Evolutionary conservation across 2,329 filamentous ascomycete genomes (phyloP).

Genomic region (Fusarium virguliforme): DNA sequence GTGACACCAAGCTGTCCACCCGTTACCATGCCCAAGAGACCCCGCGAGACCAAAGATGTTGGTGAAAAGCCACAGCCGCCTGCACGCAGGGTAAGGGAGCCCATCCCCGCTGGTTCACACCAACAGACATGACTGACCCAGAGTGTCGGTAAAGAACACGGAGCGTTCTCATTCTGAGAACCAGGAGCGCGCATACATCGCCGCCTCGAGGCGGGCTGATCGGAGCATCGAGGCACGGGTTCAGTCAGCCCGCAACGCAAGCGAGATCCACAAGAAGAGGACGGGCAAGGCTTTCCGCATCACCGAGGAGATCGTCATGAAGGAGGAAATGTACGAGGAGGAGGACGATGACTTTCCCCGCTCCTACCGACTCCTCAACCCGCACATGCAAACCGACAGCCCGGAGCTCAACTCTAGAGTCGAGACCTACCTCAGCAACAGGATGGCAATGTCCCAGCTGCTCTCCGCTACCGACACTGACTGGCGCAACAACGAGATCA

Average conservation of each 20-base stretch:
- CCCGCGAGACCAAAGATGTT: conserved; percentile 51
- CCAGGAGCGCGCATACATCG: conserved; percentile 91
- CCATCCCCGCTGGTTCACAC: not conserved
- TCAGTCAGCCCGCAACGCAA: conserved; percentile 88
- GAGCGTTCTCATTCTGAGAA: conserved; percentile 86
- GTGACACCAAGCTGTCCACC: not conserved
- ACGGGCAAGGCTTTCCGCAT: conserved; percentile 88
- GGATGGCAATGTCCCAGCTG: conserved; percentile 62
- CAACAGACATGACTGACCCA: conserved; percentile 15
- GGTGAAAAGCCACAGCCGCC: conserved; percentile 53
- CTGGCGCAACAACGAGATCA: conserved; percentile 64
- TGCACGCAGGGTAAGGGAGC: conserved; percentile 50
- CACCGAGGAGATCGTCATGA: conserved; percentile 87
- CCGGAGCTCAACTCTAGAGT: conserved; percentile 75
- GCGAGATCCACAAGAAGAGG: conserved; percentile 90
- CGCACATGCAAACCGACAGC: conserved; percentile 73
- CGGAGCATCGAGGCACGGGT: conserved; percentile 89
- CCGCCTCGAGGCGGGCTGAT: conserved; percentile 89
- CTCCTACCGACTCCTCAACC: conserved; percentile 75
- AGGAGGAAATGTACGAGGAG: conserved; percentile 97
- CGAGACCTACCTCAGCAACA: conserved; percentile 64
- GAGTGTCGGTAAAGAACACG: conserved; percentile 63
- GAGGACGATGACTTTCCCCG: conserved; percentile 86
- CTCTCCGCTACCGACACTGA: conserved; percentile 57
- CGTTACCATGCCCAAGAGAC: conserved; percentile 59